Percentiles rank a stretch among this genome's conserved stretches.
These are phyloP conservation scores for Atkinsonella hypoxylon DNA, from an alignment of 2,329 filamentous ascomycete species.

Conservation along the genomic window DNA sequence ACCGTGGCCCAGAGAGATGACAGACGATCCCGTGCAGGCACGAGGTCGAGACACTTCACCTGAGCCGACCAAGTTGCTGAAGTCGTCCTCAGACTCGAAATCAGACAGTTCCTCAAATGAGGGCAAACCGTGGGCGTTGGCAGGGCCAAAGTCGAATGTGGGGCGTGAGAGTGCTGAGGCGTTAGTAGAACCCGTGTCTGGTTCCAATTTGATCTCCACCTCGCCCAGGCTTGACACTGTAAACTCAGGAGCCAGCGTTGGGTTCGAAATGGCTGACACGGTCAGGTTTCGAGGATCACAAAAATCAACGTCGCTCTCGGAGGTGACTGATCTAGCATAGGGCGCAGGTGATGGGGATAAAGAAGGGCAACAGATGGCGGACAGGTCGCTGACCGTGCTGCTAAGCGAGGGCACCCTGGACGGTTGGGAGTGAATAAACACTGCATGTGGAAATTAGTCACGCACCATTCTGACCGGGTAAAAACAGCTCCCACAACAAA, in stretches of 20 bases:
- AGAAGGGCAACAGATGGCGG: slow-evolving; percentile 67
- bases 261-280: slow-evolving; percentile 44
- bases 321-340: slow-evolving; percentile 55
- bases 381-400: slow-evolving; percentile 56
- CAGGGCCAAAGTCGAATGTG: slow-evolving; percentile 40
- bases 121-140: slow-evolving; percentile 48
- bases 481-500: neutral
- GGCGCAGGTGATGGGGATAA: slow-evolving; percentile 80
- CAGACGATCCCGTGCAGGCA: slow-evolving; percentile 56
- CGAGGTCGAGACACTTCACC: slow-evolving; percentile 58
- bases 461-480: slow-evolving; percentile 6
- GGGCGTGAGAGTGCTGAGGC: slow-evolving; percentile 26
- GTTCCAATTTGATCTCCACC: slow-evolving; percentile 45
- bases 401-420: slow-evolving; percentile 47
- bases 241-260: slow-evolving; percentile 47
- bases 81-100: slow-evolving; percentile 83
- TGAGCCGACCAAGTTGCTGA: slow-evolving; percentile 55
- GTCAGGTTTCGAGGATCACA: slow-evolving; percentile 88
- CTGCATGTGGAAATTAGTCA: slow-evolving; percentile 29
- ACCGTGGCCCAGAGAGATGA: slow-evolving; percentile 59
- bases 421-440: slow-evolving; percentile 37
- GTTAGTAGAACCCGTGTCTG: slow-evolving; percentile 36
- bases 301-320: slow-evolving; percentile 67
- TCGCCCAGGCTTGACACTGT: slow-evolving; percentile 53
- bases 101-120: slow-evolving; percentile 80